Conservation (phyloP, 2,329 filamentous ascomycete species). For the Aspergillus melleus region DNA sequence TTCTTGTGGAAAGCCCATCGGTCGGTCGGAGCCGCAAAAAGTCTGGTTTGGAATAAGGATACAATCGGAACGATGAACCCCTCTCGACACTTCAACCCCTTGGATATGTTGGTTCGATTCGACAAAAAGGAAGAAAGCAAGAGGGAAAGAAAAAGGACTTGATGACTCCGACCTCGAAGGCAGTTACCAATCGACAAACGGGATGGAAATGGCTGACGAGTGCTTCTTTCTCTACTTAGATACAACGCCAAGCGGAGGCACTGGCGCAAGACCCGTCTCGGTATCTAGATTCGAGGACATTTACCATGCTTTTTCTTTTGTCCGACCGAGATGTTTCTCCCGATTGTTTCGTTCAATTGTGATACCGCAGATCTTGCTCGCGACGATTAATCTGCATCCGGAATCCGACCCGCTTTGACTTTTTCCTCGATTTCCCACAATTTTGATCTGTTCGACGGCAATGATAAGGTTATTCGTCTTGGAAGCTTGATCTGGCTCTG, state of each 20-base stretch:
- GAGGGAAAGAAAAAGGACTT: neutral
- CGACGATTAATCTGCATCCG: constrained; percentile 18
- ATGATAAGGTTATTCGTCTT: constrained; percentile 5
- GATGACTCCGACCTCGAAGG: neutral
- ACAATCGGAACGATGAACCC: neutral
- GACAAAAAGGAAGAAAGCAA: neutral
- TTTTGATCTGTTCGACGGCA: constrained; percentile 7
- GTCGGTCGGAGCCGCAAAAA: neutral
- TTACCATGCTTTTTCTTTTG: constrained; percentile 42
- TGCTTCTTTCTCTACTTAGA: constrained; percentile 53
- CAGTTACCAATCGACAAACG: neutral
- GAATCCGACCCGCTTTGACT: constrained; percentile 19
- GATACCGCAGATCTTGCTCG: constrained; percentile 25
- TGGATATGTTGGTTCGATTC: neutral
- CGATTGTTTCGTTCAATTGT: constrained; percentile 30
- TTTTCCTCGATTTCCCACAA: neutral
- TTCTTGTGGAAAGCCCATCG: neutral
- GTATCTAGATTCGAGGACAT: constrained; percentile 71
- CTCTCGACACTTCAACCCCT: no score
- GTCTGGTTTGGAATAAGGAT: neutral
- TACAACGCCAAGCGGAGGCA: constrained; percentile 99
- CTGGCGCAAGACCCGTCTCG: constrained; percentile 99
- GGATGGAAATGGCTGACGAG: constrained; percentile 14
- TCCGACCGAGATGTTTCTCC: constrained; percentile 32
- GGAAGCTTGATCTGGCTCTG: constrained; percentile 1